Base-by-base conservation (phyloP, 2,329 filamentous ascomycete genomes). In the Nothomitra cinnamomea region DNA sequence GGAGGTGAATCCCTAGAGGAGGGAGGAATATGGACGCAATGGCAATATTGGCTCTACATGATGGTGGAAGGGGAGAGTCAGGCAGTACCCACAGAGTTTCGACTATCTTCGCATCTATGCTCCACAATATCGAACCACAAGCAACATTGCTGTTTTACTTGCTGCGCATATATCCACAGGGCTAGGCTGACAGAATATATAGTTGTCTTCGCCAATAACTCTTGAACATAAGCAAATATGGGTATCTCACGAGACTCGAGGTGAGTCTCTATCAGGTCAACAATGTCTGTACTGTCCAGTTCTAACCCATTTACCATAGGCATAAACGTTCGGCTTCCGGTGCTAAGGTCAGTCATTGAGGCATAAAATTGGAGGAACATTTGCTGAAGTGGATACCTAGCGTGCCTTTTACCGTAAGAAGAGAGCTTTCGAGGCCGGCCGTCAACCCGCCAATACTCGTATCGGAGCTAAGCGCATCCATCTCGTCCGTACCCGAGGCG, bases 301-400 rank as follows among this genome's bases (percentile, higher is more conserved):
- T 48, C 36, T 53, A 19, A 42, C 22, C 92, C 79, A 90, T 96
- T 79, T 95, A 88, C 17, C 8, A 21, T 74, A 88, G 92, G 79
- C 92, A 98, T 84, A 98, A 98, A 86, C 89, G 92, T 78, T 89
- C 88, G 76, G 89, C 90, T 74, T 86, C 94, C 73, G 94, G 92
- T 81, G 92, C 94, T 70, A 98, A 98, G 72, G 74, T 73, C 70
- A 17, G 35, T 35, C 17, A 17, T 21, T 41, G 13, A 19, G n/a
- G 32, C n/a, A 36, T n/a, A 28, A 7, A 38, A 13, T 35, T 15
- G 28, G 12, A 25, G 5, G 17, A n/a, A 13, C 2, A 13, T 28
- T 7, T 13, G 10, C 35, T 24, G 45, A 51, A 28, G 3, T 21
- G n/a, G 3, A 41, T 49, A 21, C 35, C 42, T 51, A 50, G 85